Conservation (phyloP, 352 stramenopile species). For the Albugo laibachii region DNA sequence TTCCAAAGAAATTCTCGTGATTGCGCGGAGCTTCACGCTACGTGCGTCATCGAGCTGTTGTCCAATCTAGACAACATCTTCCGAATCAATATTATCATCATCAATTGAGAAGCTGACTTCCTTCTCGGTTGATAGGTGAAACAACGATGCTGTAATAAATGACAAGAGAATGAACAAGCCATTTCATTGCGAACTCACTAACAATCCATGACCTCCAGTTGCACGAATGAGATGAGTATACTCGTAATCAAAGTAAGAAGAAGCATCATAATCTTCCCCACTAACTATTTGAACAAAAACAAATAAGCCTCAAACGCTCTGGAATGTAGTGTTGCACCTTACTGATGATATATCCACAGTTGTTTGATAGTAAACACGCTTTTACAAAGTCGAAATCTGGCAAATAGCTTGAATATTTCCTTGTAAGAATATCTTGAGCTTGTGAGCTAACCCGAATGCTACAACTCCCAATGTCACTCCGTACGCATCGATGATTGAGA, state of each 20-base stretch:
- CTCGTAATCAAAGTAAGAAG: constrained; percentile 70
- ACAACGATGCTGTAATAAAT: constrained; percentile 24
- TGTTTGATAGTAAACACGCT: constrained; percentile 45
- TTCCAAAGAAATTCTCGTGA: constrained; percentile 46
- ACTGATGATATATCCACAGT: constrained; percentile 26
- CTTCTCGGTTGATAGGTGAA: constrained; percentile 48
- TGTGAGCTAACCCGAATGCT: constrained; percentile 8
- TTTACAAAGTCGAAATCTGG: constrained; percentile 65
- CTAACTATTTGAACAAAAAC: background rate
- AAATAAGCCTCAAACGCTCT: background rate
- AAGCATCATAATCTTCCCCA: constrained; percentile 24
- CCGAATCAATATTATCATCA: background rate
- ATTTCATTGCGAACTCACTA: background rate
- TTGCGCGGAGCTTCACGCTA: constrained; percentile 26
- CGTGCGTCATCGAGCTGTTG: constrained; percentile 52
- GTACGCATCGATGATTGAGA: constrained; percentile 11
- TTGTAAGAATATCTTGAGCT: background rate
- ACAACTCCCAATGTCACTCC: constrained; percentile 18
- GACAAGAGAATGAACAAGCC: background rate
- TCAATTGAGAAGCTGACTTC: constrained; percentile 13
- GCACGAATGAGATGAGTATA: constrained; percentile 49
- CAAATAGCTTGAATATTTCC: background rate
- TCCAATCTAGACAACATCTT: constrained; percentile 26
- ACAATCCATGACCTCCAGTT: constrained; percentile 23
- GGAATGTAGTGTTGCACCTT: constrained; percentile 9